phyloP scores from a whole-genome alignment of 331 rosid genomes.

The Prunus yedoensis region DNA sequence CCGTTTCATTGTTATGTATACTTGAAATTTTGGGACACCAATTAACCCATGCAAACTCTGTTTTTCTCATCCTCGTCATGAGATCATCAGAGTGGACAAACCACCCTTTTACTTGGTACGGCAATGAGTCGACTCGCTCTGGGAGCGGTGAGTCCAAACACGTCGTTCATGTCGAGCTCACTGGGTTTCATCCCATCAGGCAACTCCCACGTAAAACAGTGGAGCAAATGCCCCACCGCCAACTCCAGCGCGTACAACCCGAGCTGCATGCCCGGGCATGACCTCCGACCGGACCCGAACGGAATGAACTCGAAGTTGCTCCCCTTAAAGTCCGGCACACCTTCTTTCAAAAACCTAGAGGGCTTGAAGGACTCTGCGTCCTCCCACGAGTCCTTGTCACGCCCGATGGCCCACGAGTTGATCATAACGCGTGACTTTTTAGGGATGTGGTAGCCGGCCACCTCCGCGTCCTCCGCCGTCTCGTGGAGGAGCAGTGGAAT shows the following conservation, averaged over 20 bases:
- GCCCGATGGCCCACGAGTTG: constrained; percentile 84
- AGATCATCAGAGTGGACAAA: constrained; percentile 38
- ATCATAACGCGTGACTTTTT: constrained; percentile 69
- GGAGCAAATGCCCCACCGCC: constrained; percentile 76
- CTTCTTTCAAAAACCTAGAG: constrained; percentile 42
- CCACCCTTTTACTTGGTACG: constrained; percentile 59
- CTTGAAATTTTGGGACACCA: background rate
- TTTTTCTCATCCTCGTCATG: background rate
- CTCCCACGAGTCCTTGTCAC: constrained; percentile 60
- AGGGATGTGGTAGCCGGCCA: constrained; percentile 60
- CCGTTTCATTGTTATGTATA: background rate
- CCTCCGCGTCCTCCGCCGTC: constrained; percentile 65
- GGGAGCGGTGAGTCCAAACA: constrained; percentile 92
- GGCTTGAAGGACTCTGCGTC: constrained; percentile 63
- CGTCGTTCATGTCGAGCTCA: constrained; percentile 75
- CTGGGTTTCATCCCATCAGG: constrained; percentile 84
- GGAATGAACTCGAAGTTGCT: constrained; percentile 86
- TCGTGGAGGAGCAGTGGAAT: constrained; percentile 95
- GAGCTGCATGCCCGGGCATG: constrained; percentile 92
- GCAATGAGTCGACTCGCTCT: constrained; percentile 77
- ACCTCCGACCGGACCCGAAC: constrained; percentile 92
- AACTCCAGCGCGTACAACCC: constrained; percentile 73
- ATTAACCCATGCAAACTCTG: background rate
- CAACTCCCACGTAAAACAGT: constrained; percentile 86
- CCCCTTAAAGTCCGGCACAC: constrained; percentile 73